Evolutionary conservation across 352 stramenopile species (phyloP).

Genomic region (Phytopythium delawarense): DNA sequence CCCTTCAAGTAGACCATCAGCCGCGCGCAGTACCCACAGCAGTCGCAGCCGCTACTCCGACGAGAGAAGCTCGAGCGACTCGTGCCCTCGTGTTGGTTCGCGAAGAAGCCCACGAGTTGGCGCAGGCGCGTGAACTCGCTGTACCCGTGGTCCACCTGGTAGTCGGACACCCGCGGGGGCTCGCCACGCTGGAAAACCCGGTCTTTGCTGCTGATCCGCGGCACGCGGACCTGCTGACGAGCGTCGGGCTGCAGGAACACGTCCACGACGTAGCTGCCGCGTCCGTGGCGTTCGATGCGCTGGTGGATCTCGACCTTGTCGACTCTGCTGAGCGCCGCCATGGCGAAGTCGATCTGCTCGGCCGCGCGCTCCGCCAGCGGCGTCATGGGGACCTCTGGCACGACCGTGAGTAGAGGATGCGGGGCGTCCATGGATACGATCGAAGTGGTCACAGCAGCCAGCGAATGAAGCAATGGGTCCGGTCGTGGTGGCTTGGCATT

Average conservation of each 20-base stretch:
- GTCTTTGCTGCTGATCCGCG: background rate
- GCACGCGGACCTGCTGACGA: background rate
- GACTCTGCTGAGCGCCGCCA: constrained; percentile 5
- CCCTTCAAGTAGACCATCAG: background rate
- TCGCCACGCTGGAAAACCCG: constrained; percentile 5
- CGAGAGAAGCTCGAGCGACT: background rate
- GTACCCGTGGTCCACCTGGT: constrained; percentile 17
- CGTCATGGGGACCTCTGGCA: background rate
- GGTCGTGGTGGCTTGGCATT: background rate
- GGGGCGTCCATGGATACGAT: background rate
- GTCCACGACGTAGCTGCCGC: constrained; percentile 14
- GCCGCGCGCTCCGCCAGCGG: constrained; percentile 1
- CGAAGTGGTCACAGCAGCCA: background rate
- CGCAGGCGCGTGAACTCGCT: constrained; percentile 10
- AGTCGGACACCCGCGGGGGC: constrained; percentile 10
- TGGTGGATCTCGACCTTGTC: constrained; percentile 14
- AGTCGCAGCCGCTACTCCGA: background rate
- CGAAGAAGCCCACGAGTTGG: constrained; percentile 3
- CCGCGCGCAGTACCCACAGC: constrained; percentile 2
- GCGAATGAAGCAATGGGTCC: background rate
- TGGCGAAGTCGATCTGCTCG: constrained; percentile 1
- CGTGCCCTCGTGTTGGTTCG: background rate
- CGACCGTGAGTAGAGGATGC: background rate
- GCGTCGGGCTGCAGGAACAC: constrained; percentile 7
- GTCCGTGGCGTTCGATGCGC: constrained; percentile 13